A percentile compares a stretch with the other conserved stretches of the same genome.
These are phyloP conservation scores for Jatropha podagrica DNA, from an alignment of 441 rosid species.

Conservation along the genomic window DNA sequence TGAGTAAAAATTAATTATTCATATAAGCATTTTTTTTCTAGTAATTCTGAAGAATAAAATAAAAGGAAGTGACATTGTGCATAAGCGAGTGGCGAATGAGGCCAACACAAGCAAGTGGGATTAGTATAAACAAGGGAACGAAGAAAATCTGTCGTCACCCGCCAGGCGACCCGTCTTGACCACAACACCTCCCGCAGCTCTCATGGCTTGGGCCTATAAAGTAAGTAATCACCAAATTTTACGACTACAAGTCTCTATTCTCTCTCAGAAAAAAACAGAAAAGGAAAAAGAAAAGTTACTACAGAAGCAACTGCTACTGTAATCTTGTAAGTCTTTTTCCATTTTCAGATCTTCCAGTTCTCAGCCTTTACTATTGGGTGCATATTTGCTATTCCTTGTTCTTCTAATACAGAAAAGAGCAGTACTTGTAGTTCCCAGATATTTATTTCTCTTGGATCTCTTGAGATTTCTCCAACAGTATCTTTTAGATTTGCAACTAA, in stretches of 20 bases:
- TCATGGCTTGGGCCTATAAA: not conserved
- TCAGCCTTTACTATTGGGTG: not conserved
- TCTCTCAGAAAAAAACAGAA: not conserved
- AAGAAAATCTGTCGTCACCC: not conserved
- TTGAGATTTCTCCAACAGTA: not conserved
- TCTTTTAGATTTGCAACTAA: slow-evolving; percentile 17
- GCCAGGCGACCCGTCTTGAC: slow-evolving; percentile 9
- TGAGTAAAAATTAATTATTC: too few species aligned
- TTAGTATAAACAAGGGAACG: too few species aligned
- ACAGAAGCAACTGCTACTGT: not conserved
- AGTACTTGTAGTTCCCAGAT: not conserved
- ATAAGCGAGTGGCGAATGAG: not conserved
- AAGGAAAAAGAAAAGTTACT: not conserved
- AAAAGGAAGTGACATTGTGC: not conserved
- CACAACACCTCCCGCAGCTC: not conserved
- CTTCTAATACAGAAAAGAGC: not conserved
- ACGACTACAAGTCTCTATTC: too few species aligned
- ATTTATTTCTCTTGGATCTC: not conserved
- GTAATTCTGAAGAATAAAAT: not conserved
- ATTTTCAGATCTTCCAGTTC: not conserved
- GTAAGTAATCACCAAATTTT: too few species aligned
- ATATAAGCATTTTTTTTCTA: too few species aligned
- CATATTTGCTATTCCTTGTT: not conserved
- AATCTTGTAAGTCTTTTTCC: not conserved
- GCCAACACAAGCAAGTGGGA: not conserved